A percentile compares a stretch with the other conserved stretches of the same genome.
Evolutionary conservation across 345 rosid genomes (phyloP).

Genomic region (Moricandia moricandioides): DNA sequence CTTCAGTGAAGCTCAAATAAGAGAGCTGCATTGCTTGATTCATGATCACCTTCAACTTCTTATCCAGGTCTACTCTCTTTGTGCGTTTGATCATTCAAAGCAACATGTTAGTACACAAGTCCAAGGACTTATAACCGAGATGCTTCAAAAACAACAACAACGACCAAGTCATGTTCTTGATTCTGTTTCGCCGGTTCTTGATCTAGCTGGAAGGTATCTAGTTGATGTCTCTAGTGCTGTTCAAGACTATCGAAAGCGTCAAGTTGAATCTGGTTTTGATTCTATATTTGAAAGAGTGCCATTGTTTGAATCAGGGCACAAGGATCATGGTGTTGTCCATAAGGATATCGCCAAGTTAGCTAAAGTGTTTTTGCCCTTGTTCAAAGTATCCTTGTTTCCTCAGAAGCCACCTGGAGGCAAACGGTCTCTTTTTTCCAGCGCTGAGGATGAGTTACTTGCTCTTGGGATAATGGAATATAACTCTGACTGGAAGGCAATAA

Average conservation of each 20-base stretch:
- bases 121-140: conserved; percentile 63
- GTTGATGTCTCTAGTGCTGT: conserved; percentile 57
- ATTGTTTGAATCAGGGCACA: conserved; percentile 38
- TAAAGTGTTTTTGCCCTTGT: background rate
- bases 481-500: background rate
- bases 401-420: background rate
- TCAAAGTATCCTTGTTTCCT: background rate
- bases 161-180: conserved; percentile 48
- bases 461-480: background rate
- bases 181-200: conserved; percentile 50
- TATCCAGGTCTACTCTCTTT: conserved; percentile 78
- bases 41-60: conserved; percentile 88
- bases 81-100: conserved; percentile 65
- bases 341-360: background rate
- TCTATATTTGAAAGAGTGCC: conserved; percentile 54
- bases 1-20: conserved; percentile 65
- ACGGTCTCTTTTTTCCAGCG: background rate
- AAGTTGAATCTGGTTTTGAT: conserved; percentile 52
- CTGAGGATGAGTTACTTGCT: background rate
- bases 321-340: background rate
- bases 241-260: conserved; percentile 53
- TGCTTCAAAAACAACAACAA: conserved; percentile 52
- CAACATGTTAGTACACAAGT: conserved; percentile 63
- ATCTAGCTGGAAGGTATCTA: conserved; percentile 56
- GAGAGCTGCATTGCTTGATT: conserved; percentile 70